A percentile compares a stretch with the other conserved stretches of the same genome.
These are phyloP conservation scores for Naganishia sp. DNA, from an alignment of 1,284 basidiomycete genomes.

Conservation along the genomic window DNA sequence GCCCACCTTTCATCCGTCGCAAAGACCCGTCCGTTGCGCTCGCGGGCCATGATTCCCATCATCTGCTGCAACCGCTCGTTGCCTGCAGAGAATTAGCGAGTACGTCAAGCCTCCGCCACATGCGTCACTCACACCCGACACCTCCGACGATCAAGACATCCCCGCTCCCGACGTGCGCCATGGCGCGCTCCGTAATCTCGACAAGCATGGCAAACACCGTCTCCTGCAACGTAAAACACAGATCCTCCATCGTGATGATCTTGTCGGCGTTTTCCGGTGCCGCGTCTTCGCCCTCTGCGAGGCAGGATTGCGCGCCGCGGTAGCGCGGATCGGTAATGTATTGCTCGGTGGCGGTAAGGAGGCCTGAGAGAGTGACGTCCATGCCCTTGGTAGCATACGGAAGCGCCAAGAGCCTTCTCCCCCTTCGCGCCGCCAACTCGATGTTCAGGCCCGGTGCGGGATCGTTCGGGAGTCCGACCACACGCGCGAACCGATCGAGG, in stretches of 20 bases:
- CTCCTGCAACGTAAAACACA: conserved; percentile 97
- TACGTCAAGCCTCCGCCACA: not conserved
- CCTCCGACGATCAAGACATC: conserved; percentile 98
- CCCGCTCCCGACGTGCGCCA: conserved; percentile 95
- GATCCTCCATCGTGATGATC: conserved; percentile 85
- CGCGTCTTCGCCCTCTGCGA: conserved; percentile 44
- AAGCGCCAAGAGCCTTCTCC: conserved; percentile 69
- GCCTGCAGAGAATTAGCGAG: conserved; percentile 57
- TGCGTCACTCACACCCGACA: conserved; percentile 81
- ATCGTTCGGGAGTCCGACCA: conserved; percentile 94
- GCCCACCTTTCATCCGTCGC: conserved; percentile 90
- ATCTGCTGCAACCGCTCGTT: conserved; percentile 93
- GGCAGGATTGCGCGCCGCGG: conserved; percentile 23
- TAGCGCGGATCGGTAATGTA: conserved; percentile 72
- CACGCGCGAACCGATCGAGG: conserved; percentile 92
- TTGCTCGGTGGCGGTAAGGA: conserved; percentile 83
- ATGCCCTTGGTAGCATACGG: conserved; percentile 99
- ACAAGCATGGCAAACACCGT: conserved; percentile 98
- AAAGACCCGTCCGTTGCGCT: conserved; percentile 86
- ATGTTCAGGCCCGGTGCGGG: conserved; percentile 99
- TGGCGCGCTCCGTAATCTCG: conserved; percentile 97
- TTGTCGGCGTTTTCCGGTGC: conserved; percentile 58
- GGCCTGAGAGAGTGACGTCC: conserved; percentile 94
- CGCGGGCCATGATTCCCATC: conserved; percentile 96
- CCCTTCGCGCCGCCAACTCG: conserved; percentile 89